Percentiles rank a stretch among this genome's conserved stretches.
Evolutionary conservation across 2,329 filamentous ascomycete species (phyloP).

Genomic region (Paracamarosporium sp.): DNA sequence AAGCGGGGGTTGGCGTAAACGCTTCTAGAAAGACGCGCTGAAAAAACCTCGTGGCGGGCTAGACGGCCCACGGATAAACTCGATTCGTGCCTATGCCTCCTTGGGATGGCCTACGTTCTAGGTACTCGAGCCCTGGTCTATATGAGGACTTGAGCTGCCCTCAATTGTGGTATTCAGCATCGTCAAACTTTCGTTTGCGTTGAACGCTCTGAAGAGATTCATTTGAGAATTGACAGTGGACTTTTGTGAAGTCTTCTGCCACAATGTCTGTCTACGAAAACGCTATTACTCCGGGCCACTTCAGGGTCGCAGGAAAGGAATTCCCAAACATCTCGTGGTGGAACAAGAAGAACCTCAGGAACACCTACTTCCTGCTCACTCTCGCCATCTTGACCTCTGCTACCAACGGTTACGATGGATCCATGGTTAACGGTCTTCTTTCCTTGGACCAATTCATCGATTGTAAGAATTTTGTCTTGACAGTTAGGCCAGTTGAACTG

Average conservation of each 20-base stretch:
- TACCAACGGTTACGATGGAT: conserved; percentile 25
- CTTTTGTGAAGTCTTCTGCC: not conserved
- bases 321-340: conserved; percentile 25
- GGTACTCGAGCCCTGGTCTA: conserved; percentile 9
- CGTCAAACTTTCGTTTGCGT: conserved; percentile 14
- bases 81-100: conserved; percentile 5
- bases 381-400: conserved; percentile 27
- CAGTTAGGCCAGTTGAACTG: not conserved
- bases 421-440: conserved; percentile 35
- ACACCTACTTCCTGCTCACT: conserved; percentile 24
- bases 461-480: conserved; percentile 15
- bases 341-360: conserved; percentile 19
- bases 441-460: conserved; percentile 28
- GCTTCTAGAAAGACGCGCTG: conserved; percentile 21
- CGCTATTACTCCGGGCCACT: conserved; percentile 20
- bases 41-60: conserved; percentile 12
- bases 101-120: conserved; percentile 9
- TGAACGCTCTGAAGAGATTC: conserved; percentile 7
- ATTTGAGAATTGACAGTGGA: not conserved
- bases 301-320: conserved; percentile 22
- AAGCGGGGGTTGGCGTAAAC: conserved; percentile 9
- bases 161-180: conserved; percentile 11
- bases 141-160: conserved; percentile 15
- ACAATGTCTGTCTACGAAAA: conserved; percentile 12
- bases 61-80: conserved; percentile 25